These are phyloP conservation scores for Scheffersomyces titani DNA, from an alignment of 1,139 yeast genomes.

Conservation along the genomic window DNA sequence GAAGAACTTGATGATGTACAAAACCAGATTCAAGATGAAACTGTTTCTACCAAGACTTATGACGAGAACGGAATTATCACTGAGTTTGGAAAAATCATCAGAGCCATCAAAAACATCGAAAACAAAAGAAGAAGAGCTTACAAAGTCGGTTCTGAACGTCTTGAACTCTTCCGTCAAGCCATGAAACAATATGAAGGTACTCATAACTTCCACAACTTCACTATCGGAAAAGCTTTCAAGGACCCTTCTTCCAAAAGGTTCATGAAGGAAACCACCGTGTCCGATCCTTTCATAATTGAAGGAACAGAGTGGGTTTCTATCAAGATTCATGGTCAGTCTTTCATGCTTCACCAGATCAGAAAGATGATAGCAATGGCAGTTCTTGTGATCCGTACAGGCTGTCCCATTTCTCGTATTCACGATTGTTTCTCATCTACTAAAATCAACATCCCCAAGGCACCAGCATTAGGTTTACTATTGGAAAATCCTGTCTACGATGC, in stretches of 20 bases:
- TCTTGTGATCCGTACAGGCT: constrained; percentile 79
- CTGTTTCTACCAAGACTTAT: constrained; percentile 19
- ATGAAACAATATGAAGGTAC: constrained; percentile 79
- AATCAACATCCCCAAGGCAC: constrained; percentile 95
- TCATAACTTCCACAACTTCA: constrained; percentile 94
- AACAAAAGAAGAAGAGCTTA: constrained; percentile 68
- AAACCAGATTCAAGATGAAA: constrained; percentile 12
- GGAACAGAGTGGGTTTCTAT: constrained; percentile 96
- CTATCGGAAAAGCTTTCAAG: constrained; percentile 82
- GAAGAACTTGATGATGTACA: constrained; percentile 39
- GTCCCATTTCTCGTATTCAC: constrained; percentile 73
- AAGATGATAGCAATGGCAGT: constrained; percentile 98
- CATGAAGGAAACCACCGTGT: constrained; percentile 76
- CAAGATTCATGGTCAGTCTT: constrained; percentile 96
- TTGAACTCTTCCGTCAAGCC: constrained; percentile 64
- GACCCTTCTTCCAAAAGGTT: constrained; percentile 84
- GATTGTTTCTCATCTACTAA: constrained; percentile 76
- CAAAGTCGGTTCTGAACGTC: constrained; percentile 62
- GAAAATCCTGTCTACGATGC: constrained; percentile 93
- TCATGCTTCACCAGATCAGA: constrained; percentile 97
- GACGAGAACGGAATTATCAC: constrained; percentile 39
- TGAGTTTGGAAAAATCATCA: constrained; percentile 47
- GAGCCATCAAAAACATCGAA: constrained; percentile 64
- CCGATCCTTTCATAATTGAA: constrained; percentile 91
- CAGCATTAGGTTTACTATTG: constrained; percentile 86